Conservation (phyloP, 306 rosid species). For the Carpinus viminea region DNA sequence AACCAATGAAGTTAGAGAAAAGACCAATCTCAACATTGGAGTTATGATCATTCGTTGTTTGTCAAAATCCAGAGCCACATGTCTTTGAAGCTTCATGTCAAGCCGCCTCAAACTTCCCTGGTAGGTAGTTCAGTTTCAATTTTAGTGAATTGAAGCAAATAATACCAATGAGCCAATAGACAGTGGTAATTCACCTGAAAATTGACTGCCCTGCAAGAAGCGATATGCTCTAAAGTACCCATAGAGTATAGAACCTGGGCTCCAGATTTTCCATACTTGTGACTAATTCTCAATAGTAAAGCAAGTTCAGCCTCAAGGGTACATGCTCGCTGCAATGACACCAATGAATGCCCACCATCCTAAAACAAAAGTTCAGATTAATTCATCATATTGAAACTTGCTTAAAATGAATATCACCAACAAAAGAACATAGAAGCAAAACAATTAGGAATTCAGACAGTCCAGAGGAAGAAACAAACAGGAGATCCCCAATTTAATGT, state of each 20-base stretch:
- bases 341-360: conserved; percentile 80
- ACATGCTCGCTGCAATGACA: conserved; percentile 81
- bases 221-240: conserved; percentile 82
- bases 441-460: background rate
- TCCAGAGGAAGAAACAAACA: background rate
- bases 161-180: conserved; percentile 5
- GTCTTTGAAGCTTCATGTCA: conserved; percentile 59
- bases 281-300: conserved; percentile 72
- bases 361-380: conserved; percentile 30
- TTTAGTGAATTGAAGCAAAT: conserved; percentile 14
- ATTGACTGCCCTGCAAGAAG: conserved; percentile 71
- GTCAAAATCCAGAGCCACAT: conserved; percentile 65
- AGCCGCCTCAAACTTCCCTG: conserved; percentile 83
- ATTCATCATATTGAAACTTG: conserved; percentile 6
- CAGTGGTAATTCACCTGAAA: conserved; percentile 48
- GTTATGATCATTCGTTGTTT: conserved; percentile 66
- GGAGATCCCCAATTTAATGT: background rate
- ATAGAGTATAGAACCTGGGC: conserved; percentile 83
- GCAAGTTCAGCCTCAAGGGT: conserved; percentile 90
- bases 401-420: background rate
- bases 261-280: conserved; percentile 92
- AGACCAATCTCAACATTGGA: conserved; percentile 80
- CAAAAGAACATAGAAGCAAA: background rate
- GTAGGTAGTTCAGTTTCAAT: conserved; percentile 27
- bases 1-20: conserved; percentile 77